These are phyloP conservation scores for Stephanodiscus triporus DNA, from an alignment of 108 stramenopile species.

Conservation along the genomic window DNA sequence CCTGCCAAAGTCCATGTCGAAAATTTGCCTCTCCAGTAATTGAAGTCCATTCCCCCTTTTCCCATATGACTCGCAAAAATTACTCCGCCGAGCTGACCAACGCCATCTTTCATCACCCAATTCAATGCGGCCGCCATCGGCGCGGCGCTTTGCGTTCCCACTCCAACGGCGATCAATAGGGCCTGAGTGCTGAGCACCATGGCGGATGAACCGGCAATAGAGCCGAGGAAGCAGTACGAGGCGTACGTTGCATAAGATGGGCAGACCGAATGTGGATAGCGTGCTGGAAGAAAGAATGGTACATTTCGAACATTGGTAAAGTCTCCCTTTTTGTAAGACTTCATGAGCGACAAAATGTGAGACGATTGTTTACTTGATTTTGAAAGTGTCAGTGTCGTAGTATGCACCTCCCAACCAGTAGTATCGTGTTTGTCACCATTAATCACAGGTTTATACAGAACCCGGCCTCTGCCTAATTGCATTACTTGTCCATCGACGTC, in stretches of 20 bases:
- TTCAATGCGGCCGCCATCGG: constrained; percentile 96
- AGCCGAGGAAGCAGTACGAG: constrained; percentile 61
- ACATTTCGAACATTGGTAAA: constrained; percentile 31
- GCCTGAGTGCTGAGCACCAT: constrained; percentile 93
- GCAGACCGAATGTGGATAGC: constrained; percentile 78
- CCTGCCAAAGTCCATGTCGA: neutral
- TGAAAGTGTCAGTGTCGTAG: neutral
- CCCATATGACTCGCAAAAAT: constrained; percentile 89
- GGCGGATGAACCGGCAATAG: constrained; percentile 74
- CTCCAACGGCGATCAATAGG: constrained; percentile 89
- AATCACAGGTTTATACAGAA: constrained; percentile 14
- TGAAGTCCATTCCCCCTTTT: constrained; percentile 45
- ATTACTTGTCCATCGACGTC: constrained; percentile 1
- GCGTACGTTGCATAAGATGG: constrained; percentile 74
- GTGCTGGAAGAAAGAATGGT: constrained; percentile 73
- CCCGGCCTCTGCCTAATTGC: constrained; percentile 8
- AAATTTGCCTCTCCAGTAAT: constrained; percentile 39
- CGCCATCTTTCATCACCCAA: constrained; percentile 98
- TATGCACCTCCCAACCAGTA: constrained; percentile 29
- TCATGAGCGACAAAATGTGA: constrained; percentile 10
- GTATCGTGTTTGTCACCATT: constrained; percentile 1
- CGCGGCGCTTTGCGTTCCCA: constrained; percentile 81
- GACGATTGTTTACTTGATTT: neutral
- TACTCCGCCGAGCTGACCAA: constrained; percentile 94
- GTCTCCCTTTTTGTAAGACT: constrained; percentile 3